phyloP scores from a whole-genome alignment of 345 rosid genomes.

The Citrus glauca region DNA sequence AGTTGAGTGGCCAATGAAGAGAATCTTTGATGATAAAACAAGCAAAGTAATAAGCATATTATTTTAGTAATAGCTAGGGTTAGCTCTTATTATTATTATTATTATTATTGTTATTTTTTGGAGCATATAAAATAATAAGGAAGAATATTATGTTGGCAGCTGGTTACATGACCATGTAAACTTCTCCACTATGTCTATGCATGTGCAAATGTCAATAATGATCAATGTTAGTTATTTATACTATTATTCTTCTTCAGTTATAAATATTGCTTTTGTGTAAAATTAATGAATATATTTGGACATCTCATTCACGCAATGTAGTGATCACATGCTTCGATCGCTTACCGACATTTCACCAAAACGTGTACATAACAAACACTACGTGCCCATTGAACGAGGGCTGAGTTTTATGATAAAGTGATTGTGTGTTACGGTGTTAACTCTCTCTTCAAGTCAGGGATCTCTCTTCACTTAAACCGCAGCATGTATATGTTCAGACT shows the following conservation, averaged over 20 bases:
- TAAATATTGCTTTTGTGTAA: not conserved
- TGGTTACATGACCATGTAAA: too few relatives aligned
- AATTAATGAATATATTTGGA: not conserved
- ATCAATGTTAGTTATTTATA: not conserved
- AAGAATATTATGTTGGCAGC: too few relatives aligned
- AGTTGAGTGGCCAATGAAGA: constrained; percentile 12
- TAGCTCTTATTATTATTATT: too few relatives aligned
- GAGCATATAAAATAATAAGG: not conserved
- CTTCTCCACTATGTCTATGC: too few relatives aligned
- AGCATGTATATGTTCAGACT: not conserved
- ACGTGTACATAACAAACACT: constrained; percentile 44
- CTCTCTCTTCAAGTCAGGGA: constrained; percentile 8
- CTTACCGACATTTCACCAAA: constrained; percentile 28
- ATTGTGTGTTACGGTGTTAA: not conserved
- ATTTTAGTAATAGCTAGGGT: not conserved
- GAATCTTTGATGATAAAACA: constrained; percentile 1
- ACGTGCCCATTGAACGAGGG: not conserved
- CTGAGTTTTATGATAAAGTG: not conserved
- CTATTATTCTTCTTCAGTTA: not conserved
- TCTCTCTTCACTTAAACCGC: not conserved
- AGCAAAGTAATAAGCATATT: not conserved
- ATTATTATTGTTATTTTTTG: not conserved
- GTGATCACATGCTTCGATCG: constrained; percentile 31
- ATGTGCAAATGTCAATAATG: constrained; percentile 25
- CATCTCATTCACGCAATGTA: constrained; percentile 33